Percentiles rank a stretch among this genome's conserved stretches.
These are phyloP conservation scores for Begonia loranthoides DNA, from an alignment of 306 rosid genomes.

Conservation along the genomic window DNA sequence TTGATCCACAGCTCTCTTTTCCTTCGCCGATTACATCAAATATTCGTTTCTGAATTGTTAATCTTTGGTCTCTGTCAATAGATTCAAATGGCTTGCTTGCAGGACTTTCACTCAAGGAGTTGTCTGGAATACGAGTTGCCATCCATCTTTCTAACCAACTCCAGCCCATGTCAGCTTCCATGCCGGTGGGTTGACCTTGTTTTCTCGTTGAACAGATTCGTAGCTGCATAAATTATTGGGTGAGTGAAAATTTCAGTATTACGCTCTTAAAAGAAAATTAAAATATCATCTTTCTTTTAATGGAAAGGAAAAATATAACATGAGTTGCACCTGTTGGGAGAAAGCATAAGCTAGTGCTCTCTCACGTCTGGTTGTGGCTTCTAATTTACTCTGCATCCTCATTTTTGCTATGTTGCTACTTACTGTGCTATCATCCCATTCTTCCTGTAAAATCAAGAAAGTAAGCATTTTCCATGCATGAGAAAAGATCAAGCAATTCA, in stretches of 20 bases:
- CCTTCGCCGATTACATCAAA: conserved; percentile 52
- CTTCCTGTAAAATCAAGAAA: conserved; percentile 45
- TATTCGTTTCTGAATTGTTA: conserved; percentile 22
- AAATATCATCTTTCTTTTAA: not conserved
- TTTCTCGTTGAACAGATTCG: conserved; percentile 70
- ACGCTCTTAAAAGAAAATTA: not conserved
- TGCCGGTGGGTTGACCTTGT: conserved; percentile 21
- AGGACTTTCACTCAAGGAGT: conserved; percentile 38
- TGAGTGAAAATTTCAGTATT: not conserved
- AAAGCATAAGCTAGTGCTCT: conserved; percentile 95
- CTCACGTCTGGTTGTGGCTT: conserved; percentile 81
- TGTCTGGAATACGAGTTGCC: conserved; percentile 79
- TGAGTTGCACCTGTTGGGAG: conserved; percentile 68
- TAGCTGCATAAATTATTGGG: conserved; percentile 23
- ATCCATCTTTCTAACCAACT: conserved; percentile 98
- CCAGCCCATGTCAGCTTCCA: conserved; percentile 73
- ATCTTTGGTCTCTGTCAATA: conserved; percentile 17
- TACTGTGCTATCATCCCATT: conserved; percentile 93
- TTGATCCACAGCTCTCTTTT: conserved; percentile 89
- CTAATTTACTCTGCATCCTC: conserved; percentile 79
- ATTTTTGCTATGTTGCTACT: conserved; percentile 70
- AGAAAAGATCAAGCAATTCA: not conserved
- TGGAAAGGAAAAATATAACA: not conserved
- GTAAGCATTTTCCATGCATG: not conserved
- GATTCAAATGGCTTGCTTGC: conserved; percentile 26